These are phyloP conservation scores for Claviceps quebecensis DNA, from an alignment of 2,329 filamentous ascomycete species.

Conservation along the genomic window DNA sequence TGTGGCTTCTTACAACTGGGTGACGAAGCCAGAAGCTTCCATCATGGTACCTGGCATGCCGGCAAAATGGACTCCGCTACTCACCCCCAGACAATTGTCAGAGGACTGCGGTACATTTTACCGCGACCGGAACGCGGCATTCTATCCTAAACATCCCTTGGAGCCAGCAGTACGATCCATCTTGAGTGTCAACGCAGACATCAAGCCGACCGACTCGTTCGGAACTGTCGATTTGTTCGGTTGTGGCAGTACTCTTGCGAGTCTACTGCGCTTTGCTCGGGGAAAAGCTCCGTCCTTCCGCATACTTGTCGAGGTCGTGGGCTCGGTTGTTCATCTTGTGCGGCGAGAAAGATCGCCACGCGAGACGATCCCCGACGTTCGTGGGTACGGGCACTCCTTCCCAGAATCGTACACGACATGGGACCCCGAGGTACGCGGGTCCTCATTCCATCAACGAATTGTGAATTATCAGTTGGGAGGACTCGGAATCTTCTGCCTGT, in stretches of 20 bases:
- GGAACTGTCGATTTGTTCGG: slow-evolving; percentile 34
- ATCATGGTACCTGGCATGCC: slow-evolving; percentile 22
- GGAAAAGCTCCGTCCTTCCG: slow-evolving; percentile 34
- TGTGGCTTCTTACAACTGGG: neutral
- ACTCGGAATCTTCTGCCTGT: slow-evolving; percentile 15
- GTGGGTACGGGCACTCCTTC: slow-evolving; percentile 52
- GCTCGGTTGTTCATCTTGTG: slow-evolving; percentile 42
- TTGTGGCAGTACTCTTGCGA: slow-evolving; percentile 44
- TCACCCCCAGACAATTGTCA: slow-evolving; percentile 16
- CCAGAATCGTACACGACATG: slow-evolving; percentile 53
- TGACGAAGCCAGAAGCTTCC: neutral
- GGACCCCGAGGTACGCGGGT: slow-evolving; percentile 38
- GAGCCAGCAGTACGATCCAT: slow-evolving; percentile 34
- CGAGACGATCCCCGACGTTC: slow-evolving; percentile 39
- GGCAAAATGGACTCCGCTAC: slow-evolving; percentile 32
- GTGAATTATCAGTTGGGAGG: slow-evolving; percentile 3
- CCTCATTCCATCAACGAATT: slow-evolving; percentile 44
- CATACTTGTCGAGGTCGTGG: slow-evolving; percentile 38
- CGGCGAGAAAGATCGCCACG: slow-evolving; percentile 46
- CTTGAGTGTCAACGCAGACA: slow-evolving; percentile 10
- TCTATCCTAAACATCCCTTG: slow-evolving; percentile 33
- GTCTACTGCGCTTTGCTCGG: slow-evolving; percentile 39
- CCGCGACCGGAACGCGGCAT: slow-evolving; percentile 39
- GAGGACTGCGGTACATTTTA: slow-evolving; percentile 36
- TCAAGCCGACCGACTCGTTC: too few species aligned